phyloP scores from a whole-genome alignment of 139 green algal genomes.

The Zygnema cylindricum region DNA sequence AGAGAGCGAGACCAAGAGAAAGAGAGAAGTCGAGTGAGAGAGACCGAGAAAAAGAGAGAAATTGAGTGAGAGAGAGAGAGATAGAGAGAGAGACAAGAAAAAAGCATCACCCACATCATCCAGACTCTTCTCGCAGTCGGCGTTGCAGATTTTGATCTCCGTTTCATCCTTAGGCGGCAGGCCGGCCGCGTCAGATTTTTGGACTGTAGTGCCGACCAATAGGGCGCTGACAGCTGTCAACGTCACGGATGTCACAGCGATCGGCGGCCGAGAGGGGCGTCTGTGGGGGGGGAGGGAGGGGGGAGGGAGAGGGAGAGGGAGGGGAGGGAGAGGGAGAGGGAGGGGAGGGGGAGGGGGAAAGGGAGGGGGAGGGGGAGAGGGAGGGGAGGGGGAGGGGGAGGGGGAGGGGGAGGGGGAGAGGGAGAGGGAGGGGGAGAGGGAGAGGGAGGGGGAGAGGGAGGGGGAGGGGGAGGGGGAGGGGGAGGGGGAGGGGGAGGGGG shows the following conservation, averaged over 20 bases:
- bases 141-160: slow-evolving; percentile 72
- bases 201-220: not conserved
- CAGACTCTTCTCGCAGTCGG: slow-evolving; percentile 69
- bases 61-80: slow-evolving; percentile 7
- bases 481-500: not conserved
- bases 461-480: not conserved
- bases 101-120: slow-evolving; percentile 38
- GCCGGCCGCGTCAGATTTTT: not conserved
- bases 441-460: not conserved
- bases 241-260: not conserved
- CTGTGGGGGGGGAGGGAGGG: too few species aligned
- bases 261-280: too few species aligned
- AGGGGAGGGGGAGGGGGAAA: slow-evolving; percentile 17
- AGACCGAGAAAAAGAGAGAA: not conserved
- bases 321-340: slow-evolving; percentile 2
- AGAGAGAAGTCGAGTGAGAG: not conserved
- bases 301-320: too few species aligned
- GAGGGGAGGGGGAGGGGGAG: not conserved
- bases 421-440: not conserved
- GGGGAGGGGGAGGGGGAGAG: not conserved
- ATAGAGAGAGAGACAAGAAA: slow-evolving; percentile 1
- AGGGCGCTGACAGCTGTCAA: not conserved
- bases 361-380: not conserved
- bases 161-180: slow-evolving; percentile 41
- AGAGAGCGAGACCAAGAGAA: not conserved